Conservation (phyloP, 352 stramenopile species). For the Phytopythium cucurbitacearum region DNA sequence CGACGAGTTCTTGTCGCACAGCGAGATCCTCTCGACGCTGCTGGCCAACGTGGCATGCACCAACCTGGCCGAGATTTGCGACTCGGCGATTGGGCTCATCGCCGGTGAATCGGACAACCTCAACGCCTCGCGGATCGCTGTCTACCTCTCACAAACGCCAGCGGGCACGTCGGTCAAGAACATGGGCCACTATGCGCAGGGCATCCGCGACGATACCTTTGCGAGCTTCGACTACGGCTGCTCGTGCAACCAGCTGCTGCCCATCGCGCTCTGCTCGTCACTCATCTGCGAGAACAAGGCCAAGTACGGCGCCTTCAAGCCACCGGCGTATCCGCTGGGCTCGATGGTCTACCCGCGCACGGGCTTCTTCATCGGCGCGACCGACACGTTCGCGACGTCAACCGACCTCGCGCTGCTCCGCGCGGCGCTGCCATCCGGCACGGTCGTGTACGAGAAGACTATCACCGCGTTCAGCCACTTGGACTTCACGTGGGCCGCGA, state of each 20-base stretch:
- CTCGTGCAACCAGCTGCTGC: slow-evolving; percentile 19
- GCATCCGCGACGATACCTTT: slow-evolving; percentile 40
- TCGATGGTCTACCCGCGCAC: slow-evolving; percentile 34
- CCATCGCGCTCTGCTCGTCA: slow-evolving; percentile 25
- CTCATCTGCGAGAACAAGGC: slow-evolving; percentile 43
- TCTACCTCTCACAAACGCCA: slow-evolving; percentile 50
- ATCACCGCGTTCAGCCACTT: slow-evolving; percentile 41
- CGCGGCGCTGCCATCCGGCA: slow-evolving; percentile 18
- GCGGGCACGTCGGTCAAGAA: slow-evolving; percentile 56
- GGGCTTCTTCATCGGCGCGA: slow-evolving; percentile 27
- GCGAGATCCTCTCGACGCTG: slow-evolving; percentile 28
- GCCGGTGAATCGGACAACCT: slow-evolving; percentile 30
- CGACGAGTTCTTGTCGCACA: slow-evolving; percentile 29
- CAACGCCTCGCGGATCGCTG: slow-evolving; percentile 38
- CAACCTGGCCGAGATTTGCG: slow-evolving; percentile 24
- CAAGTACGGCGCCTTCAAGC: slow-evolving; percentile 37
- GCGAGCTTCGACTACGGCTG: slow-evolving; percentile 47
- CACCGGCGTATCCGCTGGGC: slow-evolving; percentile 25
- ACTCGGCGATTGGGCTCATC: slow-evolving; percentile 26
- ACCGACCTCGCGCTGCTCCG: slow-evolving; percentile 31
- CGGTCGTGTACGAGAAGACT: slow-evolving; percentile 30
- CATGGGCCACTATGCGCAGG: slow-evolving; percentile 42
- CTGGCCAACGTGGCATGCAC: slow-evolving; percentile 27
- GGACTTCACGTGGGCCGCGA: slow-evolving; percentile 43
- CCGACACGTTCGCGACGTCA: slow-evolving; percentile 29